Evolutionary conservation across 306 rosid species (phyloP).

Genomic region (Ormosia semicastrata): DNA sequence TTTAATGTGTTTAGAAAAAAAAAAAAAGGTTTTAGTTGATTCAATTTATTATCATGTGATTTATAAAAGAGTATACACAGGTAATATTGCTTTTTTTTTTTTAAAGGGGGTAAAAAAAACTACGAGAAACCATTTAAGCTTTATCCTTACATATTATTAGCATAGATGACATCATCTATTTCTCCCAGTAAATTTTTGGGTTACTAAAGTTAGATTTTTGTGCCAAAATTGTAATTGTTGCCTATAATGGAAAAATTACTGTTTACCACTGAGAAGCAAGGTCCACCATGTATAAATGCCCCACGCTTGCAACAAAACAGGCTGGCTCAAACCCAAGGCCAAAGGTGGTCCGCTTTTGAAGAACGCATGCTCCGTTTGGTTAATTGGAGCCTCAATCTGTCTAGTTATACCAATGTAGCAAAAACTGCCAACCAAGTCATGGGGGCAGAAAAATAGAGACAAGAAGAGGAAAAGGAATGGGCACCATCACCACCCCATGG

Average conservation of each 20-base stretch:
- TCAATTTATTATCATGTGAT: not conserved
- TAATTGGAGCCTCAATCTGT: constrained; percentile 31
- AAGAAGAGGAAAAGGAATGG: constrained; percentile 26
- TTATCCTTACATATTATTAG: not conserved
- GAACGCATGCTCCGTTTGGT: constrained; percentile 35
- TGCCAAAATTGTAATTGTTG: constrained; percentile 44
- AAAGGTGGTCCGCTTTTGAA: constrained; percentile 28
- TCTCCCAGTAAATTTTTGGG: not conserved
- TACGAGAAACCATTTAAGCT: not conserved
- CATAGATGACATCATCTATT: constrained; percentile 12
- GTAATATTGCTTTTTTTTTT: not conserved
- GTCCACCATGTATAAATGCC: constrained; percentile 35
- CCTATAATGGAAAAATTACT: constrained; percentile 42
- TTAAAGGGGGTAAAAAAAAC: too few species aligned
- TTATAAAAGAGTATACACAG: not conserved
- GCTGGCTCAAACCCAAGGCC: constrained; percentile 26
- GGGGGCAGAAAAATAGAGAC: constrained; percentile 16
- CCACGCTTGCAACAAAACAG: constrained; percentile 35
- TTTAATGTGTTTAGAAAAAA: not conserved
- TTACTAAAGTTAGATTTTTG: constrained; percentile 23
- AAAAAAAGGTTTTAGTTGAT: not conserved
- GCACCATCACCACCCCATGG: constrained; percentile 27
- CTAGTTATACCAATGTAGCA: constrained; percentile 20
- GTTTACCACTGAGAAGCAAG: constrained; percentile 22
- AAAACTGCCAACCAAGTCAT: constrained; percentile 33